Percentiles rank a stretch among this genome's conserved stretches.
These are phyloP conservation scores for Hypomontagnella monticulosa DNA, from an alignment of 495 filamentous ascomycete species.

Conservation along the genomic window DNA sequence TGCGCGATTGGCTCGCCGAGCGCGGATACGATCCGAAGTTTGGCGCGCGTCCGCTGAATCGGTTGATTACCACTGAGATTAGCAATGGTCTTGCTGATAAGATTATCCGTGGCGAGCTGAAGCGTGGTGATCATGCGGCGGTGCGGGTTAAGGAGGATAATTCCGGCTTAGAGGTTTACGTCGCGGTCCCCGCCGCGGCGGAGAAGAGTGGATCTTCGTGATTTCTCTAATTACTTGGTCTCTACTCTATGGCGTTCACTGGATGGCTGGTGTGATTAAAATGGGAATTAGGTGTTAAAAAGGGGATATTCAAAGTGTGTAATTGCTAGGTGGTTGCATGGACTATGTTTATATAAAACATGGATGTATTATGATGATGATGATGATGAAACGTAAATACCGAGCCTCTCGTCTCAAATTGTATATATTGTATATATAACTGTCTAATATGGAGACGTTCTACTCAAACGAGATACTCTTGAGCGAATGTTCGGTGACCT, in stretches of 20 bases:
- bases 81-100: slow-evolving; percentile 88
- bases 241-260: slow-evolving; percentile 7
- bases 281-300: slow-evolving; percentile 2
- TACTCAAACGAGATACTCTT: not conserved
- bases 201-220: slow-evolving; percentile 16
- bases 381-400: slow-evolving; percentile 3
- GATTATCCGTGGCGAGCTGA: slow-evolving; percentile 88
- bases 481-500: not conserved
- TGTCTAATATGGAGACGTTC: slow-evolving; percentile 24
- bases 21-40: slow-evolving; percentile 90
- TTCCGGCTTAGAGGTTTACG: slow-evolving; percentile 58
- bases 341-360: not conserved
- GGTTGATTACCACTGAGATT: slow-evolving; percentile 87
- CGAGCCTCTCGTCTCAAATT: slow-evolving; percentile 29
- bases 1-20: slow-evolving; percentile 86
- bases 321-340: not conserved
- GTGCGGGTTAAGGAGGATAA: slow-evolving; percentile 70
- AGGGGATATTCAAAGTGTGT: not conserved
- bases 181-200: not conserved
- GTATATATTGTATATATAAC: slow-evolving; percentile 22
- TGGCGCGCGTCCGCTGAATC: slow-evolving; percentile 92
- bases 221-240: not conserved
- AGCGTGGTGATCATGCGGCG: slow-evolving; percentile 73
- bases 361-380: slow-evolving; percentile 14
- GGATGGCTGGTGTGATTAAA: not conserved